Percentiles rank a stretch among this genome's conserved stretches.
Evolutionary conservation across 2,329 filamentous ascomycete genomes (phyloP).

Genomic region (Teratosphaeriaceae sp.): DNA sequence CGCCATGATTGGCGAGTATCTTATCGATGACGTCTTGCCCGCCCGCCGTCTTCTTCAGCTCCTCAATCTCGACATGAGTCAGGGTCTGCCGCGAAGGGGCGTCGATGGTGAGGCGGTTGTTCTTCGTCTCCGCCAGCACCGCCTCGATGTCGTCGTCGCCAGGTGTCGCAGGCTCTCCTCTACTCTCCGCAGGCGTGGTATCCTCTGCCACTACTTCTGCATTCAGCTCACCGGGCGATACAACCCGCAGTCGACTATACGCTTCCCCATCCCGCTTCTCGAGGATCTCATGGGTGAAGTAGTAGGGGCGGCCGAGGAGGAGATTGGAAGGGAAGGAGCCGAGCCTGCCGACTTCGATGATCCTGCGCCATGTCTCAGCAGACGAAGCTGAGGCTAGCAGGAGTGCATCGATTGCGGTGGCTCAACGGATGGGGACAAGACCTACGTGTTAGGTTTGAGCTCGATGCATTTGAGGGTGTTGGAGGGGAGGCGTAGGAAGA

Average conservation of each 20-base stretch:
- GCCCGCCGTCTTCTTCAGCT: conserved; percentile 61
- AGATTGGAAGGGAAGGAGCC: conserved; percentile 85
- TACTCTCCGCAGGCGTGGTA: conserved; percentile 32
- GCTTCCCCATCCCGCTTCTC: conserved; percentile 60
- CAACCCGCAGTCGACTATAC: conserved; percentile 66
- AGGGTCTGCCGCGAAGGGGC: conserved; percentile 67
- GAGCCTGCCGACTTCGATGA: conserved; percentile 85
- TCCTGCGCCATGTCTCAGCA: conserved; percentile 48
- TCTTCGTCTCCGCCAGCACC: conserved; percentile 44
- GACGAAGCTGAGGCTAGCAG: conserved; percentile 20
- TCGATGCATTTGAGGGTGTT: conserved; percentile 52
- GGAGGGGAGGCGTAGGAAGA: conserved; percentile 52
- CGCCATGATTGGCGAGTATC: conserved; percentile 80
- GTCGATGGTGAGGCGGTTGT: conserved; percentile 58
- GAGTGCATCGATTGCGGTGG: conserved; percentile 18
- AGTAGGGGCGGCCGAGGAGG: conserved; percentile 82
- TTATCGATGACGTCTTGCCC: conserved; percentile 91
- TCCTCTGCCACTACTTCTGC: conserved; percentile 62
- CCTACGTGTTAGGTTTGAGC: conserved; percentile 59
- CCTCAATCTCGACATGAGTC: conserved; percentile 63
- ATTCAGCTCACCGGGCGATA: conserved; percentile 75
- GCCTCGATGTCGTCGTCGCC: conserved; percentile 21
- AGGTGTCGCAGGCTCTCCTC: conserved; percentile 23
- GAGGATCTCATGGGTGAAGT: conserved; percentile 84
- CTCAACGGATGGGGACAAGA: conserved; percentile 22